Conservation (phyloP, 768 basidiomycete species). For the Galerina marginata region DNA sequence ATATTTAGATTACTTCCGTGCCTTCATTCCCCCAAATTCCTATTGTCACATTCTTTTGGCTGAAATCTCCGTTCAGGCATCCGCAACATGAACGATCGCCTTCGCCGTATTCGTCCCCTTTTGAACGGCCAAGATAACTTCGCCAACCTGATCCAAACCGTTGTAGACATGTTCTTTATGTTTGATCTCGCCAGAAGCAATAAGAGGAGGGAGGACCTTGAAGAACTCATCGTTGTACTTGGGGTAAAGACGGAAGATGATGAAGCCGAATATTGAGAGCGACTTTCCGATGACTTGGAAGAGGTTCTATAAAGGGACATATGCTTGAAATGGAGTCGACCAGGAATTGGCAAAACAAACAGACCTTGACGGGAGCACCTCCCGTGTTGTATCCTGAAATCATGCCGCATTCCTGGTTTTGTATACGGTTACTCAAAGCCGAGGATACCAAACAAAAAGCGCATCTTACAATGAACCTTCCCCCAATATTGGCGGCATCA, state of each 20-base stretch:
- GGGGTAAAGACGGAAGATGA: slow-evolving; percentile 33
- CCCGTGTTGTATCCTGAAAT: slow-evolving; percentile 43
- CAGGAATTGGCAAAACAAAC: background rate
- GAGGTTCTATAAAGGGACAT: slow-evolving; percentile 38
- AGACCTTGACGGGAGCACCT: background rate
- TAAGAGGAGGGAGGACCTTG: slow-evolving; percentile 40
- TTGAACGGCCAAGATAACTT: slow-evolving; percentile 38
- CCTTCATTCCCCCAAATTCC: too few species aligned
- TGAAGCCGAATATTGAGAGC: slow-evolving; percentile 44
- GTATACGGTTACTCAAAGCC: background rate
- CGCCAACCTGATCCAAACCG: slow-evolving; percentile 48
- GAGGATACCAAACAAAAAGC: background rate
- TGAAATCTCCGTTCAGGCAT: slow-evolving; percentile 23
- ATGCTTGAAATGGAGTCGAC: background rate
- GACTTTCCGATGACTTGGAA: slow-evolving; percentile 45
- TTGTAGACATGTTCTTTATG: slow-evolving; percentile 49
- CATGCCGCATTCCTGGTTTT: slow-evolving; percentile 46
- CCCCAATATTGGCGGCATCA: slow-evolving; percentile 44
- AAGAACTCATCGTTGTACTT: slow-evolving; percentile 51
- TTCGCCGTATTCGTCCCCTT: slow-evolving; percentile 42
- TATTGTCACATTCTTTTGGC: too few species aligned
- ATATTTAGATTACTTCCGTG: too few species aligned
- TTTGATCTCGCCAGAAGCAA: slow-evolving; percentile 53
- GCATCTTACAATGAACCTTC: slow-evolving; percentile 55
- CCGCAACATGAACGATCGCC: slow-evolving; percentile 39